Evolutionary conservation across 139 green algal species (phyloP).

Genomic region (Trebouxia sp.): DNA sequence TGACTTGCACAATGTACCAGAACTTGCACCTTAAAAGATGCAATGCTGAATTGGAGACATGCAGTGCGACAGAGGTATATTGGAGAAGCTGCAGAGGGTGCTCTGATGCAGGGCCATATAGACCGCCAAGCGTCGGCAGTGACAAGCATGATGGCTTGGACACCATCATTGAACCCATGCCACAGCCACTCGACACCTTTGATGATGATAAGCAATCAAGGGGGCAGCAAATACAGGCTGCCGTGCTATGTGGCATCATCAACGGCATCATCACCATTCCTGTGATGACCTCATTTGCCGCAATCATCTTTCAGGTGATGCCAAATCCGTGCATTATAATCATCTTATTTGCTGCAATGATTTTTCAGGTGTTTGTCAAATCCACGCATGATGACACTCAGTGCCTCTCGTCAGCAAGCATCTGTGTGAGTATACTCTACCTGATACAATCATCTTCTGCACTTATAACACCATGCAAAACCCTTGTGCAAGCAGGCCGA

Average conservation of each 20-base stretch:
- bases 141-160: background rate
- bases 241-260: slow-evolving; percentile 18
- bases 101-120: background rate
- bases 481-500: too few species aligned
- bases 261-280: slow-evolving; percentile 63
- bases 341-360: background rate
- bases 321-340: background rate
- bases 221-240: background rate
- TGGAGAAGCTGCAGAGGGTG: too few species aligned
- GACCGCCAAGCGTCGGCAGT: background rate
- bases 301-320: slow-evolving; percentile 75
- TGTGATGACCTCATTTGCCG: slow-evolving; percentile 71
- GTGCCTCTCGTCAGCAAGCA: background rate
- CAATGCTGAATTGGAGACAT: too few species aligned
- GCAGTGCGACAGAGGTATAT: too few species aligned
- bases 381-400: too few species aligned
- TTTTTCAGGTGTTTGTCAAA: background rate
- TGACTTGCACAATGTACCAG: too few species aligned
- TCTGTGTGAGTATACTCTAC: too few species aligned
- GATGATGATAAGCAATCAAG: background rate
- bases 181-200: background rate
- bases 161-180: background rate
- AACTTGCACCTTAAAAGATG: too few species aligned
- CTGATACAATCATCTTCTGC: too few species aligned
- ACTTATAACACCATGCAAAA: too few species aligned